Evolutionary conservation across 2,329 filamentous ascomycete species (phyloP), one percentile per base, ranked within the genome.

Genomic region (Colletotrichum falcatum): DNA sequence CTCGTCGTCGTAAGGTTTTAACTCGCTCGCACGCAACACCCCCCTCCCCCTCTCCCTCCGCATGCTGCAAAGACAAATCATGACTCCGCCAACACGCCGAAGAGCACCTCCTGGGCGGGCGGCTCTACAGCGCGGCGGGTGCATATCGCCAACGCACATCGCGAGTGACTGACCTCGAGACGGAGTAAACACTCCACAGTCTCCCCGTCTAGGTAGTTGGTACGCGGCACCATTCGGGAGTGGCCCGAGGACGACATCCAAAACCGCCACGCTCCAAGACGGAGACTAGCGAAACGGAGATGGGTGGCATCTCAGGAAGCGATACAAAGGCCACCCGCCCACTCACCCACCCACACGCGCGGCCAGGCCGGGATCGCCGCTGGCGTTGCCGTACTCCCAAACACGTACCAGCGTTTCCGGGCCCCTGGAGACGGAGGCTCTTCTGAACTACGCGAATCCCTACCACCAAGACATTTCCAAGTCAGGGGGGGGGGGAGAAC

Each of bases 371-470:
- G 51, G 20, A 14, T 18, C n/a, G 33, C 23, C 23, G 30, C n/a
- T 48, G 42, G 51, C 35, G 64, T 62, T 67, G 66, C 63, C 63
- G 53, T 42, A 70, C 44, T 58, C 56, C 63, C 18, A 70, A 66
- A 70, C 63, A 48, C 56, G 44, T 23, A 46, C 56, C 67, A 62
- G 67, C 63, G 67, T 67, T 66, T 58, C 63, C 44, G 33, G 46
- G 35, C 42, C 63, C 64, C n/a, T 55, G 37, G 42, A 46, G 23
- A 28, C 23, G 39, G 42, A 66, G 48, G 44, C 46, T 66, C 49
- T 42, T 44, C n/a, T 37, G 14, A 37, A 37, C 35, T n/a, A 23
- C 62, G 30, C n/a, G 30, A 53, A 67, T 30, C 54, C 67, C 53
- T 42, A 48, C 67, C 30, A 58, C 67, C 64, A 62, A 67, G 67